Evolutionary conservation across 805 yeast species (phyloP), one percentile per base, ranked within the genome.

Genomic region (Cyberlindnera maritima): DNA sequence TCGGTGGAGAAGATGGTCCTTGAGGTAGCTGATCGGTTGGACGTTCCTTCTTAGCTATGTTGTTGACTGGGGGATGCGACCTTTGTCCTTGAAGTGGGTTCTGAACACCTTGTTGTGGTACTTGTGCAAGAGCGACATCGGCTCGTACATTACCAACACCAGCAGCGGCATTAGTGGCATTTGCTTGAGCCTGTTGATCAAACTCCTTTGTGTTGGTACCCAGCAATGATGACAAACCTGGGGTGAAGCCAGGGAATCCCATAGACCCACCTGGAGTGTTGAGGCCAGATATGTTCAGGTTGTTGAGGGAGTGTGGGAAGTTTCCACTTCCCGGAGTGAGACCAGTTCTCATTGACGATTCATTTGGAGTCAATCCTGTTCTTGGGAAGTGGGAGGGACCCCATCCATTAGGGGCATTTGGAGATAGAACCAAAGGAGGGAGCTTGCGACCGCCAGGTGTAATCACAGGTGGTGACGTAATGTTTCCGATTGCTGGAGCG

Each of bases 341-440:
- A 0, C 94, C 92, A 0, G 87, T 72, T 54, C 96, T 72, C 41
- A 88, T 55, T 41, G 81, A 76, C 5, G 88, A 78, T 60, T 87
- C 95, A 62, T 82, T 85, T 3, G 94, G 94, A 0, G 90, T 83
- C 39, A 88, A 68, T 0, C 89, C 92, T 0, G 87, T 65, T 47
- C 69, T 61, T 26, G 69, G 63, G 41, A 66, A 56, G 34, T 51
- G 58, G 1, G 49, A 21, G 4, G 56, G 15, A 21, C 51, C 50
- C 63, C 63, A 61, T 4, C 53, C 32, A 2, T 58, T 52, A 13
- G 57, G 59, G 4, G 53, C 57, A 36, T 52, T 56, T 19, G 65
- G 65, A 14, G 64, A 60, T 2, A 38, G 60, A 47, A 39, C 72
- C 63, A 58, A 71, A 65, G 59, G 82, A 0, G 85, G 86, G 26